Evolutionary conservation across 2,329 filamentous ascomycete species (phyloP).

Genomic region (Aureobasidium sp.): DNA sequence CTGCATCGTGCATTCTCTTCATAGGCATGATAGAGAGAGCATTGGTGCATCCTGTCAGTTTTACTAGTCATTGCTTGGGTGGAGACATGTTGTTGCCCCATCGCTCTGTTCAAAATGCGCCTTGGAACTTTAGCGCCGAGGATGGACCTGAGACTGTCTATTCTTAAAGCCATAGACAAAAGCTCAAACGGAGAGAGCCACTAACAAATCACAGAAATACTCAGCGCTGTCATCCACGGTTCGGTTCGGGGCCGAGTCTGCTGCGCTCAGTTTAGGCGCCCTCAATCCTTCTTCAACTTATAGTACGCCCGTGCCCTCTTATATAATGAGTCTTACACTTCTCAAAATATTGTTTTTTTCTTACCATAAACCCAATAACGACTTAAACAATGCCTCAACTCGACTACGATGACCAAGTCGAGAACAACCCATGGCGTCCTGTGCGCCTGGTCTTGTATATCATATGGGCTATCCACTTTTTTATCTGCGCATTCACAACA

Average conservation of each 20-base stretch:
- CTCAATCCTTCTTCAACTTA: background rate
- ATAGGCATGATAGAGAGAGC: background rate
- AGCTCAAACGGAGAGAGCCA: background rate
- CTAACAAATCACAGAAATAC: background rate
- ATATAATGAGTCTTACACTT: background rate
- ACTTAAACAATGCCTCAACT: background rate
- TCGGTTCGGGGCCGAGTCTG: background rate
- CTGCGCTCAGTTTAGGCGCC: background rate
- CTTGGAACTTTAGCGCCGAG: background rate
- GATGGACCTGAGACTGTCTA: background rate
- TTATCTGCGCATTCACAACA: background rate
- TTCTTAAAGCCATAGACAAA: background rate
- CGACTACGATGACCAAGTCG: background rate
- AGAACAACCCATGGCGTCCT: background rate
- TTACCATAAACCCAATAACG: background rate
- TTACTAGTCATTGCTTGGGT: no score
- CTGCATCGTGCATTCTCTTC: background rate
- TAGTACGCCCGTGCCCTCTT: background rate
- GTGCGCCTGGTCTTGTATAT: background rate
- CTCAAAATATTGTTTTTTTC: background rate
- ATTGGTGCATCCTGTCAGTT: no score
- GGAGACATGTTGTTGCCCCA: background rate
- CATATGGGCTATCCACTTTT: background rate
- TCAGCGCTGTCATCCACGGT: background rate
- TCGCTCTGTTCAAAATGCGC: background rate